phyloP scores from a whole-genome alignment of 352 stramenopile species.

The Globisporangium megalacanthum region DNA sequence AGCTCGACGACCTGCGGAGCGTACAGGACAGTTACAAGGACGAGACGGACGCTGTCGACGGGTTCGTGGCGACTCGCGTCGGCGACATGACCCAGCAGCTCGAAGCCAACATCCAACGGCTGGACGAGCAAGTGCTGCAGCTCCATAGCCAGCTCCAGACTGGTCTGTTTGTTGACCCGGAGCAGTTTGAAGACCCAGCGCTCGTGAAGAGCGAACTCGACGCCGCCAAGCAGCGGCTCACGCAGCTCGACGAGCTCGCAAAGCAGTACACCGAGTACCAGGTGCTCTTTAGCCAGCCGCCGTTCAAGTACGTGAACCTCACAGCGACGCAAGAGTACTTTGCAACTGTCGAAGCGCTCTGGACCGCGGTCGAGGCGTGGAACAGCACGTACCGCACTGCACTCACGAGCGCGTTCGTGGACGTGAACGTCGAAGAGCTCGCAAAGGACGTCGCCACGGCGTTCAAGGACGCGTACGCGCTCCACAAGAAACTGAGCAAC shows the following conservation, averaged over 20 bases:
- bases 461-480: constrained; percentile 86
- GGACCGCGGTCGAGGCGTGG: constrained; percentile 83
- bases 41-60: constrained; percentile 80
- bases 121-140: constrained; percentile 90
- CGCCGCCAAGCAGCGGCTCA: constrained; percentile 73
- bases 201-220: constrained; percentile 81
- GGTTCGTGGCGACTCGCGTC: constrained; percentile 82
- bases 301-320: constrained; percentile 89
- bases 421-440: constrained; percentile 87
- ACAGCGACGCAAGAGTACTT: constrained; percentile 86
- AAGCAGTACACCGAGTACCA: constrained; percentile 93
- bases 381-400: constrained; percentile 70
- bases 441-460: constrained; percentile 80
- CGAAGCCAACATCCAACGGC: constrained; percentile 89
- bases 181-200: constrained; percentile 81
- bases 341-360: constrained; percentile 78
- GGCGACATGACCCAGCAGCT: constrained; percentile 90
- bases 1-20: constrained; percentile 84
- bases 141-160: constrained; percentile 76
- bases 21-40: constrained; percentile 87
- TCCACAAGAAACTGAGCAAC: constrained; percentile 91
- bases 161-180: constrained; percentile 85
- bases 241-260: constrained; percentile 80
- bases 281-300: constrained; percentile 84
- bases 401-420: constrained; percentile 81